Evolutionary conservation across 1,139 yeast species (phyloP), one percentile per base, ranked within the genome.

Genomic region (Blastobotrys raffinosifermentans): DNA sequence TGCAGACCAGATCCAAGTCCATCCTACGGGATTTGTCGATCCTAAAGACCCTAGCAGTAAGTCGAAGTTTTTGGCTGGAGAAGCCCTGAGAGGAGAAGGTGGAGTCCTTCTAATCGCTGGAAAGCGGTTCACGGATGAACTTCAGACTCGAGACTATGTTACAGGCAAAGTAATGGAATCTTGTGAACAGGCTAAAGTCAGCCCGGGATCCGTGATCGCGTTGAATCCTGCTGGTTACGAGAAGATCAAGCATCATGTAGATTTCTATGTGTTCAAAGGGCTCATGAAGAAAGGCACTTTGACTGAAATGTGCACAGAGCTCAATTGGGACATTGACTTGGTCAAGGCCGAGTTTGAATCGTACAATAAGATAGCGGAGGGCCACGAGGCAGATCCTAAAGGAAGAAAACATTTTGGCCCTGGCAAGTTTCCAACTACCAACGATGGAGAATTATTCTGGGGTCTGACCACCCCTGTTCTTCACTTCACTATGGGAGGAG

Each of bases 401-500:
- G 77, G 76, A 14, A 75, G 75, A 52, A 60, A 64, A 42, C 73
- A 54, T 46, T 75, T 71, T 58, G 74, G 76, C 19, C 69, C 70
- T 26, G 64, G 73, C 4, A 78, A 77, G 6, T 63, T 70, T 38
- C 60, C 57, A 16, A 34, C 55, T 22, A 49, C 45, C 21, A 60
- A 50, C 40, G 46, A 42, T 26, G 56, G 51, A 37, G n/a, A n/a
- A n/a, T n/a, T n/a, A n/a, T 73, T 72, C 50, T 75, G 73, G 19
- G 74, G 80, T 1, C 70, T 64, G 46, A 71, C 81, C 32, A 80
- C 91, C 2, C 76, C 93, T 27, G 93, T 83, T 2, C 73, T 84
- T 27, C 94, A 84, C 56, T 84, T 82, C 63, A 82, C 94, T 6
- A 80, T 83, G 87, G 94, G 94, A 23, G 94, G 94, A 31, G 79